These are phyloP conservation scores for Podosphaera xanthii DNA, from an alignment of 2,329 filamentous ascomycete species.

Conservation along the genomic window DNA sequence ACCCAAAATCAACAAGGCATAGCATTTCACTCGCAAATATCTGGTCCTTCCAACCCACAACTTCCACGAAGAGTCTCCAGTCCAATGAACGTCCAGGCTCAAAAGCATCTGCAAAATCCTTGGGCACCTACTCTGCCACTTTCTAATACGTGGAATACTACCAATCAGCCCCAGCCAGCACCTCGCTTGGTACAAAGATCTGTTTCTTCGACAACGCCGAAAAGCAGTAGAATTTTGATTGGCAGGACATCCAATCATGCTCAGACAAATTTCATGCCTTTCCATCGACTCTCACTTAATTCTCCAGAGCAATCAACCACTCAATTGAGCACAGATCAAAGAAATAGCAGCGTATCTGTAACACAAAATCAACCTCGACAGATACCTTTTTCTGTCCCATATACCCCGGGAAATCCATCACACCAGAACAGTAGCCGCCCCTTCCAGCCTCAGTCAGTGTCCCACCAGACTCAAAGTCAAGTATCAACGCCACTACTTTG, in stretches of 20 bases:
- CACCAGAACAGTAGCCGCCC: neutral
- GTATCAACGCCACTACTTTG: neutral
- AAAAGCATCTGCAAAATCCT: neutral
- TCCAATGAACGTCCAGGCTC: neutral
- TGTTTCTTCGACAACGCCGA: neutral
- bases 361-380: neutral
- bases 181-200: neutral
- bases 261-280: slow-evolving; percentile 7
- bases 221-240: neutral
- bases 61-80: neutral
- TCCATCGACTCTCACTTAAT: slow-evolving; percentile 10
- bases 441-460: neutral
- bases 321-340: slow-evolving; percentile 2
- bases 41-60: neutral
- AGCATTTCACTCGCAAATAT: neutral
- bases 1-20: neutral
- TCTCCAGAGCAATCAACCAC: slow-evolving; percentile 9
- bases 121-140: slow-evolving; percentile 4
- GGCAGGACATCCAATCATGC: neutral
- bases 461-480: slow-evolving; percentile 2
- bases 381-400: neutral
- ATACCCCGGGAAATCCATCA: neutral
- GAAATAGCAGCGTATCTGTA: slow-evolving; percentile 3
- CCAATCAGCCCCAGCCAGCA: neutral
- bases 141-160: neutral